These are phyloP conservation scores for Ganoderma boninense DNA, from an alignment of 1,284 basidiomycete genomes.

Conservation along the genomic window DNA sequence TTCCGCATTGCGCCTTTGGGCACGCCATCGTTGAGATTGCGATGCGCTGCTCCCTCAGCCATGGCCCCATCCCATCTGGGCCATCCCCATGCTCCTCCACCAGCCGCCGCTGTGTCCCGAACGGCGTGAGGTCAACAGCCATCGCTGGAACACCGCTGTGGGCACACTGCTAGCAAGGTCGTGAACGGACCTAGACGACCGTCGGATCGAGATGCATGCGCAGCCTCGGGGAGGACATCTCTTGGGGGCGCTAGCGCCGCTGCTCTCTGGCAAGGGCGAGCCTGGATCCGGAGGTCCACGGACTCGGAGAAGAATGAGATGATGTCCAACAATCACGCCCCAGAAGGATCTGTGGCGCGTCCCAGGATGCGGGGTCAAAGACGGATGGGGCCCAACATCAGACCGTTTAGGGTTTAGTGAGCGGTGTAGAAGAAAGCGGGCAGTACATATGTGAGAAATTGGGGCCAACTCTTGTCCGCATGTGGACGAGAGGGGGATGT, in stretches of 20 bases:
- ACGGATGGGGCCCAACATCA: not conserved
- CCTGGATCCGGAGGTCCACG: too few species aligned
- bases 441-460: not conserved
- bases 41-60: too few species aligned
- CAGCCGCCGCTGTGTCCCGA: too few species aligned
- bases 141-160: not conserved
- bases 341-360: too few species aligned
- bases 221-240: not conserved
- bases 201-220: not conserved
- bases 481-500: not conserved
- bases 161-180: not conserved
- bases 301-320: too few species aligned
- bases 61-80: too few species aligned
- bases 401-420: not conserved
- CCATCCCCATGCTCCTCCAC: too few species aligned
- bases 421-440: not conserved
- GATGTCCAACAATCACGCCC: too few species aligned
- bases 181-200: too few species aligned
- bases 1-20: conserved; percentile 4
- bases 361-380: not conserved
- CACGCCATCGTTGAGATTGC: not conserved
- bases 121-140: too few species aligned
- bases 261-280: not conserved
- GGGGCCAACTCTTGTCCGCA: not conserved
- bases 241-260: not conserved